Evolutionary conservation across 1,284 basidiomycete species (phyloP).

Genomic region (Polyporus tsugae): DNA sequence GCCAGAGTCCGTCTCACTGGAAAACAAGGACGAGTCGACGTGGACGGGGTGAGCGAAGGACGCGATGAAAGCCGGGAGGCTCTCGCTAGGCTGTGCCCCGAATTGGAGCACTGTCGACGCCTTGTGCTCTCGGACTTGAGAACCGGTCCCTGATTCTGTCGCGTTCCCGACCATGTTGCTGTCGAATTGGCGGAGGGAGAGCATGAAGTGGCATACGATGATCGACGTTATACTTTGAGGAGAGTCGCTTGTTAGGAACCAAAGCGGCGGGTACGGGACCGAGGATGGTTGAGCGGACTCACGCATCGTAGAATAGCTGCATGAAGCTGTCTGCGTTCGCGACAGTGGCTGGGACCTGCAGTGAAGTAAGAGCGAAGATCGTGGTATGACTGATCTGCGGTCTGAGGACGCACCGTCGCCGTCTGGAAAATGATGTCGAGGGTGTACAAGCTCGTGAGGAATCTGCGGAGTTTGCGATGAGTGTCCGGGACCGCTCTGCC

Average conservation of each 20-base stretch:
- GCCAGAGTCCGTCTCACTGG: background rate
- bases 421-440: background rate
- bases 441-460: background rate
- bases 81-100: background rate
- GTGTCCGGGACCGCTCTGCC: no score
- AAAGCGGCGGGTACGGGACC: no score
- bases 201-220: background rate
- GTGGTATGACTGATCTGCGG: background rate
- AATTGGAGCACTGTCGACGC: background rate
- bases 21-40: background rate
- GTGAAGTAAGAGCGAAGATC: background rate
- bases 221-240: background rate
- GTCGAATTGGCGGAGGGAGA: background rate
- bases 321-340: background rate
- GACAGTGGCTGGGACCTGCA: background rate
- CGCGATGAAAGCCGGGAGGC: background rate
- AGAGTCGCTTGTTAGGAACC: no score
- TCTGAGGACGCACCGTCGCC: background rate
- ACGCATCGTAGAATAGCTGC: background rate
- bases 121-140: background rate
- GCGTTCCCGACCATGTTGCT: background rate
- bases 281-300: no score
- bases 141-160: background rate
- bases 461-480: background rate
- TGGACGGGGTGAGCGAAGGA: background rate